phyloP scores from a whole-genome alignment of 371 early-diverging fungal genomes.

The Syncephalastrum monosporum region DNA sequence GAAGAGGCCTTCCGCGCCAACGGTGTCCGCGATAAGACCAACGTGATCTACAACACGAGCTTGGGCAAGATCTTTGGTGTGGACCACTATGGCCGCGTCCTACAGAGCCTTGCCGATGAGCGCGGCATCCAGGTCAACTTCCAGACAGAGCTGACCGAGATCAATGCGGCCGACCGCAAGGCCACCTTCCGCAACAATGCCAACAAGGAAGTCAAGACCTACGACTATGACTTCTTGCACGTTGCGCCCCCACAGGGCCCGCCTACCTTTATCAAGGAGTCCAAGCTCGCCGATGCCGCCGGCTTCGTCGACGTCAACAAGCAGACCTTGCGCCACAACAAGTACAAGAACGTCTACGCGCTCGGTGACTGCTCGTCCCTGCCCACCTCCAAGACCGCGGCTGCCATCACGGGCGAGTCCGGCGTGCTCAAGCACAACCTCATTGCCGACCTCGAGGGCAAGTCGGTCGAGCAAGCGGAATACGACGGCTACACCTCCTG shows the following conservation, averaged over 20 bases:
- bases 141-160: constrained; percentile 68
- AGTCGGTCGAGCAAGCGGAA: constrained; percentile 42
- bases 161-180: constrained; percentile 59
- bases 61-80: constrained; percentile 86
- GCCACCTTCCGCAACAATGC: constrained; percentile 73
- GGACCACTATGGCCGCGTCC: constrained; percentile 79
- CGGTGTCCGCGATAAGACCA: constrained; percentile 68
- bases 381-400: constrained; percentile 93
- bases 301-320: constrained; percentile 87
- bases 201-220: constrained; percentile 53
- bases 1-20: constrained; percentile 78
- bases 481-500: constrained; percentile 89
- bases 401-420: constrained; percentile 83
- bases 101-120: constrained; percentile 65
- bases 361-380: constrained; percentile 82
- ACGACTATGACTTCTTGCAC: constrained; percentile 81
- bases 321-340: constrained; percentile 76
- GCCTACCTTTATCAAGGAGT: constrained; percentile 74
- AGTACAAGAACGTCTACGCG: constrained; percentile 77
- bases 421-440: constrained; percentile 77
- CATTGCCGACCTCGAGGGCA: constrained; percentile 62
- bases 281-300: constrained; percentile 69
- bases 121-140: constrained; percentile 73
- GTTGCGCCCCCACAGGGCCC: constrained; percentile 88
- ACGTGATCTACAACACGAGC: constrained; percentile 74